These are phyloP conservation scores for Vigna trinervia DNA, from an alignment of 306 rosid species.

Conservation along the genomic window DNA sequence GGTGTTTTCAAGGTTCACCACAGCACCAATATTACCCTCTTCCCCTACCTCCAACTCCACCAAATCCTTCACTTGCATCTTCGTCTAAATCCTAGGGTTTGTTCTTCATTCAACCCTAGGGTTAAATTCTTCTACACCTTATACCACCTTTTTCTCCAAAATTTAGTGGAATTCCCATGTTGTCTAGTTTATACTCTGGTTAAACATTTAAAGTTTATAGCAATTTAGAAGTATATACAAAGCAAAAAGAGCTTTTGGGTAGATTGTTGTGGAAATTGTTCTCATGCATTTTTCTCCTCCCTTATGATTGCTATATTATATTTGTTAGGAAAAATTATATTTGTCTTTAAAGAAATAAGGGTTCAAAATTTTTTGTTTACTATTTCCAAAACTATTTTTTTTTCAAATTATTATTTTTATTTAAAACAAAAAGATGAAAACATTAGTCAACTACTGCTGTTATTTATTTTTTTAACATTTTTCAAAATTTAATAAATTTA, in stretches of 20 bases:
- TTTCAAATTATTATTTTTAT: too few relatives aligned
- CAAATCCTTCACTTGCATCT: conserved; percentile 24
- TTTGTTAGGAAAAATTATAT: not conserved
- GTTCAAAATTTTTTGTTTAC: too few relatives aligned
- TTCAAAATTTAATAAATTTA: too few relatives aligned
- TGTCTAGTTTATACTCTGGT: not conserved
- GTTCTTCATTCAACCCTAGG: conserved; percentile 35
- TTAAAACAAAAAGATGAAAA: too few relatives aligned
- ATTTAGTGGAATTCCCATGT: not conserved
- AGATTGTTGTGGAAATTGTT: not conserved
- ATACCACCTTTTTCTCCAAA: not conserved
- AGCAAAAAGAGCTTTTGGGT: not conserved
- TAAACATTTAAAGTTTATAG: not conserved
- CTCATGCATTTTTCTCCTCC: not conserved
- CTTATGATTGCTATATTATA: not conserved
- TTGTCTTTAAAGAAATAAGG: too few relatives aligned
- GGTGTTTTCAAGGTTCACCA: conserved; percentile 50
- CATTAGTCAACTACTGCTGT: too few relatives aligned
- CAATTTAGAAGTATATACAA: not conserved
- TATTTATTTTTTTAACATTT: too few relatives aligned
- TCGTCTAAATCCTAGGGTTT: not conserved
- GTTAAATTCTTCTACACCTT: not conserved
- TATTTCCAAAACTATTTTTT: too few relatives aligned
- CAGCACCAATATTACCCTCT: conserved; percentile 33
- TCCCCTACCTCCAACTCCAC: not conserved